Conservation (phyloP, 225 moss, liverwort and hornwort genomes). For the Bryum argenteum region DNA sequence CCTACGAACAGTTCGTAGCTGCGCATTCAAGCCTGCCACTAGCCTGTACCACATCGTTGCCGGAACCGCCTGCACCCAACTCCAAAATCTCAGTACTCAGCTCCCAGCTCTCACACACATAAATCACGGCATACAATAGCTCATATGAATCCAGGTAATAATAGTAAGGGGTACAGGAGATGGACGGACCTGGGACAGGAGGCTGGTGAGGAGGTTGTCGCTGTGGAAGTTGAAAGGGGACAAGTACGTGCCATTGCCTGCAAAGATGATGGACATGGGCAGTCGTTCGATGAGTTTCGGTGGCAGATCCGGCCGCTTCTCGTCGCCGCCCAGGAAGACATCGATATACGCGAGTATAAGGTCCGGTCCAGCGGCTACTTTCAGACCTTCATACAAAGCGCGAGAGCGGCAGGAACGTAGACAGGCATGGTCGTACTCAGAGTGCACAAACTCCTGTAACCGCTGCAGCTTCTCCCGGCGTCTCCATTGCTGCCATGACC, state of each 20-base stretch:
- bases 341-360: constrained; percentile 84
- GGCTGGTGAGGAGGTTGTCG: constrained; percentile 88
- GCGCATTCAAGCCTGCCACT: constrained; percentile 90
- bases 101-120: no score
- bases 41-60: constrained; percentile 91
- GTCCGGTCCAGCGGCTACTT: constrained; percentile 96
- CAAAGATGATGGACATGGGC: constrained; percentile 92
- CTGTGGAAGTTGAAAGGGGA: constrained; percentile 84
- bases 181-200: constrained; percentile 66
- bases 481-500: constrained; percentile 98
- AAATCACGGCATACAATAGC: background rate
- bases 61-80: constrained; percentile 62
- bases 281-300: constrained; percentile 74
- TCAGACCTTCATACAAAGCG: constrained; percentile 89
- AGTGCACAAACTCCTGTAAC: constrained; percentile 84
- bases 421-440: constrained; percentile 94
- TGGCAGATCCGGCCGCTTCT: constrained; percentile 85
- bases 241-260: constrained; percentile 84
- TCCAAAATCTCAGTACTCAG: background rate
- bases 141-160: no score
- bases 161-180: no score
- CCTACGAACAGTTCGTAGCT: constrained; percentile 74
- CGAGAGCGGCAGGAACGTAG: constrained; percentile 93
- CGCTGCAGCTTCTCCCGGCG: constrained; percentile 82
- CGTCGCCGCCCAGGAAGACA: constrained; percentile 94